Base-by-base conservation (phyloP, 2,329 filamentous ascomycete genomes). In the Neonectria punicea region DNA sequence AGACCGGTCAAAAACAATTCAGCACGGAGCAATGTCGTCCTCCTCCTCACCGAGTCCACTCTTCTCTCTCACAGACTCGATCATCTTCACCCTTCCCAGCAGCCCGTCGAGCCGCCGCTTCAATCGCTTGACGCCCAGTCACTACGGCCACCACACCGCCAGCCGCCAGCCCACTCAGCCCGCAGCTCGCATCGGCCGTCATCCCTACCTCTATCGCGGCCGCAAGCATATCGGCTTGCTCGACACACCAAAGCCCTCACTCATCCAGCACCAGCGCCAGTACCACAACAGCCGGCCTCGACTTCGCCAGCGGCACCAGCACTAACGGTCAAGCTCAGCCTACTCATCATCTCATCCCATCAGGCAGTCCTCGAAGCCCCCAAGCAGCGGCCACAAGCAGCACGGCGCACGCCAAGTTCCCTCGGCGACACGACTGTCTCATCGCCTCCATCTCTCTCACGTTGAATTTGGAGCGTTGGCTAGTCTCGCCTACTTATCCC, bases 1-100 rank as follows among this genome's bases (percentile, higher is more conserved):
- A 79, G 77, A 80, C 77, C 77, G 78, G 76, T 77, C 68, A 78
- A 75, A 80, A 79, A 80, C 78, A 79, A 76, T 78, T 77, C 77
- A 80, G 77, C 76, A 80, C 77, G 75, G 72, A 74, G 74, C 74
- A 73, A 73, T 76, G 75, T 74, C 73, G 66, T 78, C 69, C 72
- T 72, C 72, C 69, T 77, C 72, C 75, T 81, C 78, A 80, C 79
- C 79, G 79, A 79, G 77, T 78, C 75, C 76, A 78, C 75, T 79
- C 77, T 77, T 73, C 72, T 76, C 76, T 74, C 71, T 73, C 67
- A 71, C 77, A 76, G 76, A 74, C 77, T 77, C 73, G 73, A 78
- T 72, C 68, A 75, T 78, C 74, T 69, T 76, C 76, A 65, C 73
- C 72, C 65, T 74, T 75, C 73, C 73, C 64, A 75, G 73, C 66